Evolutionary conservation across 2,329 filamentous ascomycete genomes (phyloP), one percentile per base, ranked within the genome.

Genomic region (Trematosphaeria pertusa): DNA sequence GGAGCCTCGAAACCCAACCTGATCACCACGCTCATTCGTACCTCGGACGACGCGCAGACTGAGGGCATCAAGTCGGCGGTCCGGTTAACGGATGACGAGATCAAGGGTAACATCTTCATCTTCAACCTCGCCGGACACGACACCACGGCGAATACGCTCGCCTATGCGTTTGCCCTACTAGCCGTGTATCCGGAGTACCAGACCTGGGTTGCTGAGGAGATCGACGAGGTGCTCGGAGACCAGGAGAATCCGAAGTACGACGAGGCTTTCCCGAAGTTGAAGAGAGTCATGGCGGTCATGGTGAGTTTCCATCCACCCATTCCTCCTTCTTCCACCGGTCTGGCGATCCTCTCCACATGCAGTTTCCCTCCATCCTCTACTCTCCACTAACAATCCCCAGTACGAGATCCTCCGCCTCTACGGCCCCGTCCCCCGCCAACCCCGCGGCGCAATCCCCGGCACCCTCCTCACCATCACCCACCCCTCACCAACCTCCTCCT

Each of bases 141-240:
- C 36, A 67, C 66, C 2, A 68, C 64, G 1, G 77, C 78, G 2
- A 79, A 78, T 40, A 78, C 77, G 0, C 69, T 83, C 35, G 70
- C 75, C 1, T 83, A 77, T 50, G 74, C 77, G 2, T 55, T 81
- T n/a, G 70, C 72, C 1, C 60, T 80, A 4, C 67, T 83, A 0
- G 73, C 78, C 1, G 59, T 71, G 1, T 65, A 79, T 46, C 77
- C 78, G 0, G 59, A 78, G 40, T 76, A 75, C 65, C 81, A 84
- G 59, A 71, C 73, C 3, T 83, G 81, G 79, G 56, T 83, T 3
- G 63, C 65, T 7, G 78, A 78, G 43, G 81, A 84, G 54, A 66
- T 82, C 26, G 64, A 74, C 35, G 35, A 55, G 2, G 60, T 80
- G 5, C 21, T 75, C 4, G 51, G 54, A 2, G 37, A 49, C 3